A percentile compares a stretch with the other conserved stretches of the same genome.
phyloP scores from a whole-genome alignment of 108 stramenopile genomes.

The Conticribra guillardii region DNA sequence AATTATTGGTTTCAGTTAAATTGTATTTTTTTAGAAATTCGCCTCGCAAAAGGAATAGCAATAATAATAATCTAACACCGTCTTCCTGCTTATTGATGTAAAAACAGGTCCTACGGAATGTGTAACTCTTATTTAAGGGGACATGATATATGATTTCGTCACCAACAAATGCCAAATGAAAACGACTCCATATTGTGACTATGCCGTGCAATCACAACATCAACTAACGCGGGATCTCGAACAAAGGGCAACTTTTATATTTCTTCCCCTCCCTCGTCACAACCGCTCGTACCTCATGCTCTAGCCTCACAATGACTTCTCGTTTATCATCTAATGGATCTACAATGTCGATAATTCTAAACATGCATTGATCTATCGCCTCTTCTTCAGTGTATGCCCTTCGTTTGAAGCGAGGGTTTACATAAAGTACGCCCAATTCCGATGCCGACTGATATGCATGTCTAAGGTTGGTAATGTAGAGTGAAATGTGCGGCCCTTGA shows the following conservation, averaged over 20 bases:
- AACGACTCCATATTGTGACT: too few relatives aligned
- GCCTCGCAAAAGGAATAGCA: too few relatives aligned
- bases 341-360: constrained; percentile 59
- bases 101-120: too few relatives aligned
- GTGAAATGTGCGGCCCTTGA: constrained; percentile 67
- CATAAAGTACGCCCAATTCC: constrained; percentile 51
- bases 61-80: too few relatives aligned
- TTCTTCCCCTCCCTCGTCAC: constrained; percentile 62
- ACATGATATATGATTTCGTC: too few relatives aligned
- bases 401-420: constrained; percentile 67
- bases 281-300: constrained; percentile 64
- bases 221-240: background rate
- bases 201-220: too few relatives aligned
- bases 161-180: too few relatives aligned
- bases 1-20: too few relatives aligned
- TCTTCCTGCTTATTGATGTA: too few relatives aligned
- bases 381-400: constrained; percentile 55
- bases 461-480: constrained; percentile 54
- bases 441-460: constrained; percentile 39
- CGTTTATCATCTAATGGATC: constrained; percentile 50
- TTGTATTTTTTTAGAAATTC: too few relatives aligned
- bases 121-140: too few relatives aligned
- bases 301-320: constrained; percentile 51
- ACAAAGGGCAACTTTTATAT: constrained; percentile 78
- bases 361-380: constrained; percentile 75